Percentiles rank a stretch among this genome's conserved stretches.
These are phyloP conservation scores for Trametes gibbosa DNA, from an alignment of 768 basidiomycete species.

Conservation along the genomic window DNA sequence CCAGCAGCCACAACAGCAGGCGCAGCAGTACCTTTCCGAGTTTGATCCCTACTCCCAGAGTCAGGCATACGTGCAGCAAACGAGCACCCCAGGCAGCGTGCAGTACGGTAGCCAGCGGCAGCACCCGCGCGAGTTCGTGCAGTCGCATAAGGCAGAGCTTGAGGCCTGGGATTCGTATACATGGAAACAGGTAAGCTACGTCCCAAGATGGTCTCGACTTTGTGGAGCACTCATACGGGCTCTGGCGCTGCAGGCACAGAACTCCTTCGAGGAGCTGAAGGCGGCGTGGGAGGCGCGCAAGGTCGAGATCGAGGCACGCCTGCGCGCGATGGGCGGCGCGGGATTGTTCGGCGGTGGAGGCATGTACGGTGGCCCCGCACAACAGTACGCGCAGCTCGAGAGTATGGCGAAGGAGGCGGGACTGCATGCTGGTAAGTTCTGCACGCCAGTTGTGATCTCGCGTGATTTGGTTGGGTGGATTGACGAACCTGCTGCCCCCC, in stretches of 20 bases:
- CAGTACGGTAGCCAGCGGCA: slow-evolving; percentile 38
- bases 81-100: background rate
- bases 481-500: too few relatives aligned
- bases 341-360: slow-evolving; percentile 35
- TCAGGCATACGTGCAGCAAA: slow-evolving; percentile 1
- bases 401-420: slow-evolving; percentile 34
- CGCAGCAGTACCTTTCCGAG: slow-evolving; percentile 33
- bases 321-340: slow-evolving; percentile 46
- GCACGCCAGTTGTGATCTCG: background rate
- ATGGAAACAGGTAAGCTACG: slow-evolving; percentile 58
- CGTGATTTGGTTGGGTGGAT: background rate
- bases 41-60: slow-evolving; percentile 38
- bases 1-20: slow-evolving; percentile 25
- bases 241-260: slow-evolving; percentile 36
- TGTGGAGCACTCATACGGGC: too few relatives aligned
- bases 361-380: slow-evolving; percentile 23
- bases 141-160: slow-evolving; percentile 60
- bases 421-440: slow-evolving; percentile 28
- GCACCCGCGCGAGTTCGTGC: slow-evolving; percentile 71
- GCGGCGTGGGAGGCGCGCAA: slow-evolving; percentile 62
- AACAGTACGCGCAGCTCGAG: slow-evolving; percentile 56
- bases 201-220: background rate
- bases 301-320: slow-evolving; percentile 48
- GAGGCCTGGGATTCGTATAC: slow-evolving; percentile 68
- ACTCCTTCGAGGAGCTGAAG: slow-evolving; percentile 62